phyloP scores from a whole-genome alignment of 305 asterid species.

The Rubia peregrina region DNA sequence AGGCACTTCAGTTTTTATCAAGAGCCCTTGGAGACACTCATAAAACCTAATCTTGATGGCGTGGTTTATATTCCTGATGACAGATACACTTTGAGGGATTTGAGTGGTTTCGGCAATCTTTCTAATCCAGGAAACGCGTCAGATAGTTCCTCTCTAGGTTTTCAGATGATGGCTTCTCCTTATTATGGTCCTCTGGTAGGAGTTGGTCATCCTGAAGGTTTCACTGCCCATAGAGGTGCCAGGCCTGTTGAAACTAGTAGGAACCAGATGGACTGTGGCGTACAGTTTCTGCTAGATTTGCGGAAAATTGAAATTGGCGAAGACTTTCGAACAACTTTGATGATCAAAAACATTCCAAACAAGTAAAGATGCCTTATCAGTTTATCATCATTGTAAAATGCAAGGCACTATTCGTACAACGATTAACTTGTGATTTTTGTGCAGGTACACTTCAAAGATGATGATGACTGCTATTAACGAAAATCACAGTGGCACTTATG shows the following conservation, averaged over 20 bases:
- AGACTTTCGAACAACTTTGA: conserved; percentile 64
- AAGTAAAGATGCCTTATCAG: conserved; percentile 32
- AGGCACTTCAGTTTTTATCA: conserved; percentile 34
- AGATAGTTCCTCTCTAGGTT: conserved; percentile 39
- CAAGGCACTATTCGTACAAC: neutral
- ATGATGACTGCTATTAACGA: conserved; percentile 62
- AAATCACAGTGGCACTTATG: conserved; percentile 52
- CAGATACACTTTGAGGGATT: conserved; percentile 27
- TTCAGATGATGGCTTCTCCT: conserved; percentile 35
- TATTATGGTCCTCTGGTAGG: conserved; percentile 35
- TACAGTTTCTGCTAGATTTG: conserved; percentile 49
- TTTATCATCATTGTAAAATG: neutral
- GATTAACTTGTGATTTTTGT: conserved; percentile 16
- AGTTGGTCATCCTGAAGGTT: conserved; percentile 34
- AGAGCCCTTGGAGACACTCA: conserved; percentile 29
- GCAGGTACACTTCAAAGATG: conserved; percentile 82
- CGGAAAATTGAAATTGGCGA: conserved; percentile 51
- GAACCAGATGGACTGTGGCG: conserved; percentile 37
- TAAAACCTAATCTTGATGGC: conserved; percentile 26
- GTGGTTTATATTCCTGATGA: conserved; percentile 24
- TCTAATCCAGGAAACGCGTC: conserved; percentile 26
- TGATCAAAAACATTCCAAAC: conserved; percentile 79
- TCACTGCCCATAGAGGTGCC: conserved; percentile 28
- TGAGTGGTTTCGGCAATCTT: conserved; percentile 22
- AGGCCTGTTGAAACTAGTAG: conserved; percentile 34